Base-by-base conservation (phyloP, 192 early-diverging fungal species). In the Pilaira anomala region DNA sequence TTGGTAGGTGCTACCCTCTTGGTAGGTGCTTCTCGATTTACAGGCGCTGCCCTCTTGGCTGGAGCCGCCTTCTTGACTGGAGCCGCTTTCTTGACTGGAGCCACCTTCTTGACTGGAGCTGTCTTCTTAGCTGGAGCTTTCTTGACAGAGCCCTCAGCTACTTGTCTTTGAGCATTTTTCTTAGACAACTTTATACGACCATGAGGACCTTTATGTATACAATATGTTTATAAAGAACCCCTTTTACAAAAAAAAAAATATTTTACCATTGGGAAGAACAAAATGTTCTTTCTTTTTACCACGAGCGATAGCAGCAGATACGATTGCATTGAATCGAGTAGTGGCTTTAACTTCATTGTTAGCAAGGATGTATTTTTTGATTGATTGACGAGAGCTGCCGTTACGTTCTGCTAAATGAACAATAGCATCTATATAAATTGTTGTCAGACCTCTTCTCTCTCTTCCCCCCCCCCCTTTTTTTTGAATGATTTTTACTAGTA, bases 351-450 rank as follows among this genome's bases (percentile, higher is more conserved):
- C 82, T 71, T 83, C 77, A 78, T 77, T 87, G 84, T 91, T 91
- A 56, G 84, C 80, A 67, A 77, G 62, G 61, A 91, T 86, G 71
- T 89, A 91, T 71, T 91, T 91, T 67, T 91, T 91, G 69, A 91
- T 86, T 49, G 85, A 83, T 59, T 81, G 86, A 56, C 90, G 85
- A 48, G 83, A 84, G 42, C 83, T 85, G 42, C 88, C 90, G 39
- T 80, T 86, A 68, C 88, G 81, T 69, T 89, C 88, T 73, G 87
- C 87, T 69, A 83, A 79, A 65, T 73, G 66, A 25, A 81, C 62
- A 42, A 85, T 78, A 33, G 81, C 83, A 60, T 76, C 76, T 75
- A 62, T 29, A 46, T n/a, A n/a, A n/a, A n/a, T n/a, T n/a, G n/a
- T n/a, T n/a, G n/a, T n/a, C n/a, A 19, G 40, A 29, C 30, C 44